phyloP scores from a whole-genome alignment of 768 basidiomycete species.

The Xerocomellus intermedius region DNA sequence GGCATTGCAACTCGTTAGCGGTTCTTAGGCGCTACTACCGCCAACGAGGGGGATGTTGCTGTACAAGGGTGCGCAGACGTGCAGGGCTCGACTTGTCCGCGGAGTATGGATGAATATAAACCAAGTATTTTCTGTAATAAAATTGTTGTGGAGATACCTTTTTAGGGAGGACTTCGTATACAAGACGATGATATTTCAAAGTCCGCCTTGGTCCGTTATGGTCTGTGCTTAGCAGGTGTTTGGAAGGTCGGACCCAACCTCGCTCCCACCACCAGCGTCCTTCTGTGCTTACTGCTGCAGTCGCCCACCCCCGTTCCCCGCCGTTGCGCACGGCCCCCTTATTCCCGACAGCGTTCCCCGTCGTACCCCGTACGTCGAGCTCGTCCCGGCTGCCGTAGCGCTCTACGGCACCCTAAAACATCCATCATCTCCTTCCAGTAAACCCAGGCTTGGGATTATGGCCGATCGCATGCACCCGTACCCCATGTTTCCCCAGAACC shows the following conservation, averaged over 20 bases:
- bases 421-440: conserved; percentile 27
- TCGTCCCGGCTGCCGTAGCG: conserved; percentile 26
- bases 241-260: conserved; percentile 48
- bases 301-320: conserved; percentile 40
- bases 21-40: not conserved
- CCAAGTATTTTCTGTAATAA: conserved; percentile 20
- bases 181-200: conserved; percentile 29
- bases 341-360: conserved; percentile 25
- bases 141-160: conserved; percentile 9
- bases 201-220: conserved; percentile 35
- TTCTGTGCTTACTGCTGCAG: conserved; percentile 31
- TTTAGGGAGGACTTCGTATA: conserved; percentile 13
- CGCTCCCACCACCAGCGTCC: conserved; percentile 58
- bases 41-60: not conserved
- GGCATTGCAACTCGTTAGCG: not conserved
- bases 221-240: conserved; percentile 39
- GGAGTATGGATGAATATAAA: conserved; percentile 5
- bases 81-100: conserved; percentile 3
- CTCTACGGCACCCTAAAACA: conserved; percentile 29
- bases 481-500: conserved; percentile 50
- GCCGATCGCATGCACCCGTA: conserved; percentile 61
- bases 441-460: conserved; percentile 44
- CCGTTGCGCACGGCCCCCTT: conserved; percentile 45
- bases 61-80: not conserved
- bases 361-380: conserved; percentile 21